Evolutionary conservation across 257 asterid genomes (phyloP).

Genomic region (Scutellaria galericulata): DNA sequence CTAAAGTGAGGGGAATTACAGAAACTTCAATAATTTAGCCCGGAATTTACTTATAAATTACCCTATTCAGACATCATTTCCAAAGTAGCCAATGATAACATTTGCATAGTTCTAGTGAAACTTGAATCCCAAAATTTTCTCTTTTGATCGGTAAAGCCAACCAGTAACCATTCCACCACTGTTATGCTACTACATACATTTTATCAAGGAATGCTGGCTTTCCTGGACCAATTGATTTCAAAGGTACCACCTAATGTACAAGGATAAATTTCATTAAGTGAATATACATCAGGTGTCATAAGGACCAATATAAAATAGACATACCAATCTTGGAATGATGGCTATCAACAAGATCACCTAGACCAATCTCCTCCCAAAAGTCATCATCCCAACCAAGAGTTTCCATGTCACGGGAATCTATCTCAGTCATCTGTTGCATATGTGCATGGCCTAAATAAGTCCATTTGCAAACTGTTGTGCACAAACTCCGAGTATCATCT

Average conservation of each 20-base stretch:
- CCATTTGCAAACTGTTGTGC: constrained; percentile 99
- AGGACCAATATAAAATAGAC: constrained; percentile 32
- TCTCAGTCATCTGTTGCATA: constrained; percentile 79
- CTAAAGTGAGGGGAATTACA: neutral
- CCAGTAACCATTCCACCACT: neutral
- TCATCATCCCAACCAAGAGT: constrained; percentile 99
- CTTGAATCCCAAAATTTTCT: neutral
- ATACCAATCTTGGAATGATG: constrained; percentile 97
- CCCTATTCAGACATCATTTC: constrained; percentile 14
- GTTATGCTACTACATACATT: neutral
- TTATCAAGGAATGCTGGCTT: constrained; percentile 24
- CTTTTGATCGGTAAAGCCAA: constrained; percentile 6
- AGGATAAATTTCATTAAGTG: constrained; percentile 8
- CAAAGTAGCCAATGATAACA: neutral
- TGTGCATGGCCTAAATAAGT: constrained; percentile 98
- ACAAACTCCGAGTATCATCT: constrained; percentile 96
- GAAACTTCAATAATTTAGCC: constrained; percentile 12
- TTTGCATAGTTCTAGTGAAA: constrained; percentile 14
- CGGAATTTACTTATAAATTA: neutral
- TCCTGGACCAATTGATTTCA: constrained; percentile 16
- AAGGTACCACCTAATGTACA: constrained; percentile 1
- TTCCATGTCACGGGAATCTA: constrained; percentile 80
- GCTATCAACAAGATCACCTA: constrained; percentile 90
- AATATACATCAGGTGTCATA: constrained; percentile 27
- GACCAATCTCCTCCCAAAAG: constrained; percentile 96